These are phyloP conservation scores for Teratosphaeria gauchensis DNA, from an alignment of 2,329 filamentous ascomycete genomes.

Conservation along the genomic window DNA sequence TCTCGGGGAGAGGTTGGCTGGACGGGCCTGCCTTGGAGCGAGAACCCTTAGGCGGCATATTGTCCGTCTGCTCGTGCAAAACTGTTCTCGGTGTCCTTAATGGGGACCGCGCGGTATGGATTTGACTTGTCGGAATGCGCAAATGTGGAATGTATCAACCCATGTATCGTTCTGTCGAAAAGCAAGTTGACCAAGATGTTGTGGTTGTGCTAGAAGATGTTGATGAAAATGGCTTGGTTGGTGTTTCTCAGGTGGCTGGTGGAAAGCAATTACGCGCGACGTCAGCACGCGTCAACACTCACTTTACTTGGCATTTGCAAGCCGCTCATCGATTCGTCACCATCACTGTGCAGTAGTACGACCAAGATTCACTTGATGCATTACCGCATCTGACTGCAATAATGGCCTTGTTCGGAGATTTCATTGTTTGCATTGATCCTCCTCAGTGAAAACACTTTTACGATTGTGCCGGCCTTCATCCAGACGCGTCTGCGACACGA, in stretches of 20 bases:
- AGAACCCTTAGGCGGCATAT: constrained; percentile 19
- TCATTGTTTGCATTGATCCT: neutral
- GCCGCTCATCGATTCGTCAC: neutral
- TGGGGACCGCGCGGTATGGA: neutral
- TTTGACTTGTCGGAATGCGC: neutral
- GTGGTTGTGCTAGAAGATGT: neutral
- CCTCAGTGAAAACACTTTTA: neutral
- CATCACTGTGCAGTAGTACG: neutral
- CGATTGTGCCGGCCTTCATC: neutral
- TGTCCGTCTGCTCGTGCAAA: constrained; percentile 1
- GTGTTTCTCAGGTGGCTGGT: neutral
- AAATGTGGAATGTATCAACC: neutral
- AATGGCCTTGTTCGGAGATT: neutral
- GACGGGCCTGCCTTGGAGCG: constrained; percentile 2
- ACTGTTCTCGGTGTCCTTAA: neutral
- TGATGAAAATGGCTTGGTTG: neutral
- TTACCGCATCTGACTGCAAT: neutral
- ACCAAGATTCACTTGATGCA: neutral
- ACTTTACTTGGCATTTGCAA: neutral
- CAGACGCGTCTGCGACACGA: neutral
- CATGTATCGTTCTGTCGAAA: neutral
- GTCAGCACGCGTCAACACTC: neutral
- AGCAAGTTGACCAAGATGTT: neutral
- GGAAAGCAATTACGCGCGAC: neutral
- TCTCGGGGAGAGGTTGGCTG: constrained; percentile 6